Conservation (phyloP, 2,329 filamentous ascomycete species). For the Aaosphaeria pasadenensis region DNA sequence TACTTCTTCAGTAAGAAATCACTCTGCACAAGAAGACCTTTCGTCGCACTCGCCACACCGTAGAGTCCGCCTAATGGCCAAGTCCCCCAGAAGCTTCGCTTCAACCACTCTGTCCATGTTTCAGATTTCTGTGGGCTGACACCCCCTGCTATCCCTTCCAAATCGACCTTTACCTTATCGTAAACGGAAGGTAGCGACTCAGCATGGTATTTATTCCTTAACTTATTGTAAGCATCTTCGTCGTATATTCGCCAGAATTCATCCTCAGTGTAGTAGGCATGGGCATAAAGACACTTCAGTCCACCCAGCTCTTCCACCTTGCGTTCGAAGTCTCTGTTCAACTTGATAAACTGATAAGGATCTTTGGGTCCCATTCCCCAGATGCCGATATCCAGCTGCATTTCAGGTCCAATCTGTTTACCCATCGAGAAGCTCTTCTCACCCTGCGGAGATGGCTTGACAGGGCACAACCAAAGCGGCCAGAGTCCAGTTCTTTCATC, state of each 20-base stretch:
- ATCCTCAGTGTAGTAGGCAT: conserved; percentile 70
- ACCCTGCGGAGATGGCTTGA: conserved; percentile 23
- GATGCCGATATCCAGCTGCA: conserved; percentile 40
- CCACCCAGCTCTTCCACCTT: conserved; percentile 67
- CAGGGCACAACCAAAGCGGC: conserved; percentile 60
- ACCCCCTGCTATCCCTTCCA: conserved; percentile 30
- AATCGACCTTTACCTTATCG: conserved; percentile 59
- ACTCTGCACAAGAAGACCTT: conserved; percentile 27
- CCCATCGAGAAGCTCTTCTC: conserved; percentile 29
- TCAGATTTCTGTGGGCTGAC: conserved; percentile 2
- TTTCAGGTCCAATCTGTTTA: conserved; percentile 23
- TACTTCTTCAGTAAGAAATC: conserved; percentile 31
- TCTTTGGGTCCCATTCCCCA: conserved; percentile 62
- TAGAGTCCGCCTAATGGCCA: conserved; percentile 40
- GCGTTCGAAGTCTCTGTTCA: conserved; percentile 67
- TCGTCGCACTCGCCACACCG: conserved; percentile 37
- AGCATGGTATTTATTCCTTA: conserved; percentile 62
- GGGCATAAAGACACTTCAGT: conserved; percentile 81
- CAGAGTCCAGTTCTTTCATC: conserved; percentile 49
- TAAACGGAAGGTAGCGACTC: conserved; percentile 61
- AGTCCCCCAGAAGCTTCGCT: conserved; percentile 24
- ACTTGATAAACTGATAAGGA: conserved; percentile 55
- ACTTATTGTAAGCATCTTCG: conserved; percentile 56
- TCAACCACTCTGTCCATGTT: conserved; percentile 27
- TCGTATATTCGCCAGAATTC: conserved; percentile 66